Percentiles rank a stretch among this genome's conserved stretches.
Evolutionary conservation across 2,329 filamentous ascomycete genomes (phyloP).

Genomic region (Phyllosticta citribraziliensis): DNA sequence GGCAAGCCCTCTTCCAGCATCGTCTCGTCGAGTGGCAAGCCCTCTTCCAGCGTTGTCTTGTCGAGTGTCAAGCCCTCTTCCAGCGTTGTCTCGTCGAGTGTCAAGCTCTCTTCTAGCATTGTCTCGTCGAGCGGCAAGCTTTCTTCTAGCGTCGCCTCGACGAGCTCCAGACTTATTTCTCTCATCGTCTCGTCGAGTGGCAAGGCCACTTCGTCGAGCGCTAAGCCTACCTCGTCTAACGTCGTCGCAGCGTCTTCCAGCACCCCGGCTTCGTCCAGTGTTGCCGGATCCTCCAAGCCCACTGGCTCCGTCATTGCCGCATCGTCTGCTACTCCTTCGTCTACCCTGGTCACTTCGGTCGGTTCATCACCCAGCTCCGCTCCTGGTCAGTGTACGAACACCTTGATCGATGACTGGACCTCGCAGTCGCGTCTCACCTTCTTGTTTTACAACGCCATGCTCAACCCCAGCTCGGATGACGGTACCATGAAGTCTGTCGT

Average conservation of each 20-base stretch:
- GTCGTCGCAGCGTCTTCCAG: neutral
- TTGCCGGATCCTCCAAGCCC: slow-evolving; percentile 1
- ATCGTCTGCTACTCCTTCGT: slow-evolving; percentile 1
- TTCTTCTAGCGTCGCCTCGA: neutral
- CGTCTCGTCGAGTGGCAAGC: neutral
- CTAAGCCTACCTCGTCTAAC: neutral
- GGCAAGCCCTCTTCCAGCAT: neutral
- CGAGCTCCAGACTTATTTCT: neutral
- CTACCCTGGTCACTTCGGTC: neutral
- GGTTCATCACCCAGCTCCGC: slow-evolving; percentile 9
- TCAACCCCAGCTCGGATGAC: slow-evolving; percentile 47
- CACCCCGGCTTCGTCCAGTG: neutral
- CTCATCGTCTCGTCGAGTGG: neutral
- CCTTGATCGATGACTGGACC: slow-evolving; percentile 50
- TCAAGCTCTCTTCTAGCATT: neutral
- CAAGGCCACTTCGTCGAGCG: neutral
- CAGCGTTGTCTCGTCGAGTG: neutral
- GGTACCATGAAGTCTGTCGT: slow-evolving; percentile 48
- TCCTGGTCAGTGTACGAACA: slow-evolving; percentile 29
- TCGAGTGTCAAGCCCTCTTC: slow-evolving; percentile 2
- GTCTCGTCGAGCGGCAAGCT: neutral
- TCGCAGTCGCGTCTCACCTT: slow-evolving; percentile 54
- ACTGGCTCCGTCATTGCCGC: slow-evolving; percentile 2
- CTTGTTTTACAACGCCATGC: slow-evolving; percentile 50
- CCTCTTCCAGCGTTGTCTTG: neutral